Percentiles rank a stretch among this genome's conserved stretches.
Conservation (phyloP, 306 rosid genomes). For the Hippophae gyantsensis region DNA sequence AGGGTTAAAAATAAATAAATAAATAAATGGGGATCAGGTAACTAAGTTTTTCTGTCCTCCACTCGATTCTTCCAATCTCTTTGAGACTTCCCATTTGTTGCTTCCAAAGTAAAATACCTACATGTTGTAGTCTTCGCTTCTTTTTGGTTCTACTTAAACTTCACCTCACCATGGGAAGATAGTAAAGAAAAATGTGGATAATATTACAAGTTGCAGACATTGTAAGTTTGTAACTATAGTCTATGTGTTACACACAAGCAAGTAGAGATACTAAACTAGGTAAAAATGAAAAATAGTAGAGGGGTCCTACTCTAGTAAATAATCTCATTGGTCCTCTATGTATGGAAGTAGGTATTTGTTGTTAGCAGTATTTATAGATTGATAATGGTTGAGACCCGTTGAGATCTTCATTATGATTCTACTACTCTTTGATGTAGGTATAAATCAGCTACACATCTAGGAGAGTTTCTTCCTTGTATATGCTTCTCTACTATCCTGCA, state of each 20-base stretch:
- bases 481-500: conserved; percentile 76
- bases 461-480: conserved; percentile 47
- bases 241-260: conserved; percentile 34
- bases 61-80: too few species aligned
- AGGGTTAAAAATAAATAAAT: too few species aligned
- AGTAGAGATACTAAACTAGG: conserved; percentile 18
- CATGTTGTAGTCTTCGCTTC: too few species aligned
- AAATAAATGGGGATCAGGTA: too few species aligned
- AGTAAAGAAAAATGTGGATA: conserved; percentile 18
- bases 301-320: conserved; percentile 34
- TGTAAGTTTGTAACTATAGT: conserved; percentile 33
- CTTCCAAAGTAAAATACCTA: too few species aligned
- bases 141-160: too few species aligned
- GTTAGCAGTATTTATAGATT: conserved; percentile 89
- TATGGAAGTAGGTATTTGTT: conserved; percentile 63
- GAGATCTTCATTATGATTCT: conserved; percentile 55
- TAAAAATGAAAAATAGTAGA: conserved; percentile 17
- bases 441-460: conserved; percentile 81
- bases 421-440: conserved; percentile 55
- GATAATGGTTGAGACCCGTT: conserved; percentile 33
- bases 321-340: conserved; percentile 41
- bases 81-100: too few species aligned
- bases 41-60: too few species aligned
- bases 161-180: background rate
- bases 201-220: conserved; percentile 16